phyloP scores from a whole-genome alignment of 2,329 filamentous ascomycete genomes.

The Tolypocladium tundrense region DNA sequence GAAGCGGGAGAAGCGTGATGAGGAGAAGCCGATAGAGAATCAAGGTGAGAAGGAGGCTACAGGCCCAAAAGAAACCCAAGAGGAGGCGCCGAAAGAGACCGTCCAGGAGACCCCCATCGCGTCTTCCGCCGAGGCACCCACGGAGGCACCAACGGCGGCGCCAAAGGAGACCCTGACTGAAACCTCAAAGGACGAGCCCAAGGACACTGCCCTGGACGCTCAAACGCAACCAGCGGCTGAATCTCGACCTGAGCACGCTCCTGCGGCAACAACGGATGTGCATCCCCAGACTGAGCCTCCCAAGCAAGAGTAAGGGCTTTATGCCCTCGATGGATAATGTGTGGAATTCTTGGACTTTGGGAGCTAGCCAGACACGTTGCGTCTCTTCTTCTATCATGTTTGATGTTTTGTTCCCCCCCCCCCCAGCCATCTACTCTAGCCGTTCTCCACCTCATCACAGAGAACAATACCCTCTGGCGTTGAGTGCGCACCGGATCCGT shows the following conservation, averaged over 20 bases:
- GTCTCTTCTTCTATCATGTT: background rate
- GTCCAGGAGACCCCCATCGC: background rate
- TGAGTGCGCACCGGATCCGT: background rate
- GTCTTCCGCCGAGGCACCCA: background rate
- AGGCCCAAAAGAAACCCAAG: background rate
- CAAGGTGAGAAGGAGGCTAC: background rate
- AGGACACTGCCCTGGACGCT: background rate
- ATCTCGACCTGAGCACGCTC: background rate
- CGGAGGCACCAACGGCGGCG: background rate
- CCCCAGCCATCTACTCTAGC: background rate
- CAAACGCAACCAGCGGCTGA: background rate
- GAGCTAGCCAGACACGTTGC: background rate
- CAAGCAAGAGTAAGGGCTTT: background rate
- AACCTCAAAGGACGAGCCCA: background rate
- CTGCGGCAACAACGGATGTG: background rate
- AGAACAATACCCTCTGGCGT: background rate
- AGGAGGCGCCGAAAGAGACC: background rate
- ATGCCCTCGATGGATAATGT: background rate
- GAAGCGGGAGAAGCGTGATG: conserved; percentile 24
- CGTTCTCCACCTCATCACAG: background rate
- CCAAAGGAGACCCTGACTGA: background rate
- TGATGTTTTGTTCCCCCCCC: background rate
- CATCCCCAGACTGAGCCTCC: background rate
- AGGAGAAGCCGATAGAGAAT: conserved; percentile 4
- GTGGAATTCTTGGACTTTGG: background rate